A percentile compares a stretch with the other conserved stretches of the same genome.
Conservation (phyloP, 805 yeast species). For the Candida caryicola region DNA sequence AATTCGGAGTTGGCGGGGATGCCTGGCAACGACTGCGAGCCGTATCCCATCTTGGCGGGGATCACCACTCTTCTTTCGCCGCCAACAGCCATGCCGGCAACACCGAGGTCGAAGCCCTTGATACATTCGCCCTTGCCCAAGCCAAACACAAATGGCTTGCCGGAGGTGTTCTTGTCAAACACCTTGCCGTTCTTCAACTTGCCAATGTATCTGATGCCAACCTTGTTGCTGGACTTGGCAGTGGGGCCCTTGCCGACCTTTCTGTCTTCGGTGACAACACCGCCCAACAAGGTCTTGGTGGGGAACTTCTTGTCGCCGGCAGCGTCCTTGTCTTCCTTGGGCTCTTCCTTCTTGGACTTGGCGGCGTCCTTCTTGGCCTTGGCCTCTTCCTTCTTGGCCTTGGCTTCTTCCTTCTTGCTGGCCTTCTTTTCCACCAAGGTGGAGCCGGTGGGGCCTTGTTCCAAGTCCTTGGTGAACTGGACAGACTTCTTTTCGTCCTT, state of each 20-base stretch:
- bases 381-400: conserved; percentile 27
- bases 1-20: conserved; percentile 97
- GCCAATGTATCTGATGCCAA: conserved; percentile 97
- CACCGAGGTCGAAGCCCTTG: conserved; percentile 98
- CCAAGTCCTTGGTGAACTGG: conserved; percentile 85
- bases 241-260: conserved; percentile 81
- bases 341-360: conserved; percentile 11
- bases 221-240: conserved; percentile 86
- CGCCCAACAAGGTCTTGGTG: conserved; percentile 84
- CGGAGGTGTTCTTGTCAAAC: conserved; percentile 94
- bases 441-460: conserved; percentile 85
- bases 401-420: conserved; percentile 15
- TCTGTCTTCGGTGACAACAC: conserved; percentile 91
- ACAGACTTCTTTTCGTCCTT: conserved; percentile 62
- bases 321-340: conserved; percentile 18
- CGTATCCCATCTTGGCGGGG: conserved; percentile 96
- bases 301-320: conserved; percentile 51
- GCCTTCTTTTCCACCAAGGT: conserved; percentile 27
- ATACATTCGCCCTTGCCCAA: conserved; percentile 98
- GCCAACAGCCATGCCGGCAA: conserved; percentile 97
- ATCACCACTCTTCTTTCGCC: conserved; percentile 98
- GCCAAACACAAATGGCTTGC: conserved; percentile 89
- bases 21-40: conserved; percentile 91
- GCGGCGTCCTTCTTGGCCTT: conserved; percentile 22
- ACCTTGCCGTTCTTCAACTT: conserved; percentile 95